Base-by-base conservation (phyloP, 1,284 basidiomycete genomes). In the Phellopilus nigrolimitatus region DNA sequence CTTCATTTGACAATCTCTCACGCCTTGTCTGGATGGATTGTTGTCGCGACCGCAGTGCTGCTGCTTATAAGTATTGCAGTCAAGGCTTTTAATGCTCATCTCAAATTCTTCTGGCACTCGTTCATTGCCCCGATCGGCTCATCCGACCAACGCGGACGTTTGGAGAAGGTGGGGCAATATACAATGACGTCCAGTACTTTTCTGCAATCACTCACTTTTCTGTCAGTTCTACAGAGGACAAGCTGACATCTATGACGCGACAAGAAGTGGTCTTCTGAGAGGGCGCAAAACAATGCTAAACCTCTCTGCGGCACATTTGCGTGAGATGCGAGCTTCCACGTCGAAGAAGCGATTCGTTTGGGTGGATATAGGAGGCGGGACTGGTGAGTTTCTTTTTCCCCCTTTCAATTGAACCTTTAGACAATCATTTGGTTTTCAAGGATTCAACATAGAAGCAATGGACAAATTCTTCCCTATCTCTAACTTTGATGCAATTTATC, bases 401-500 rank as follows among this genome's bases (percentile, higher is more conserved):
- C n/a, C n/a, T n/a, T n/a, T n/a, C n/a, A n/a, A 17, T 37, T 24
- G n/a, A 7, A 19, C 49, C 6, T 38, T 28, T 15, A 3, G 19
- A 44, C 41, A 15, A 19, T 24, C 36, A 33, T 49, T 17, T 55
- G 33, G 17, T 24, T 51, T 10, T 48, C n/a, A n/a, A 76, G 82
- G 87, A 10, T 84, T 86, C 73, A 91, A 91, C 66, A 84, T 91
- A 58, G 89, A 91, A 67, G 73, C 83, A 57, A 91, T 90, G 88
- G 74, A 88, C 67, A 76, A 79, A 60, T 79, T 80, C 64, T 75
- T 88, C 52, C 79, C 84, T 6, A 71, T 87, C 49, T 67, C 71
- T 0, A 72, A 73, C 7, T 88, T 88, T 57, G 82, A 88, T 59
- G 76, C 82, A 24, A 71, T 91, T 49, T 91, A 91, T 66, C 72